These are phyloP conservation scores for Thymus mandschuricus DNA, from an alignment of 257 asterid genomes.

Conservation along the genomic window DNA sequence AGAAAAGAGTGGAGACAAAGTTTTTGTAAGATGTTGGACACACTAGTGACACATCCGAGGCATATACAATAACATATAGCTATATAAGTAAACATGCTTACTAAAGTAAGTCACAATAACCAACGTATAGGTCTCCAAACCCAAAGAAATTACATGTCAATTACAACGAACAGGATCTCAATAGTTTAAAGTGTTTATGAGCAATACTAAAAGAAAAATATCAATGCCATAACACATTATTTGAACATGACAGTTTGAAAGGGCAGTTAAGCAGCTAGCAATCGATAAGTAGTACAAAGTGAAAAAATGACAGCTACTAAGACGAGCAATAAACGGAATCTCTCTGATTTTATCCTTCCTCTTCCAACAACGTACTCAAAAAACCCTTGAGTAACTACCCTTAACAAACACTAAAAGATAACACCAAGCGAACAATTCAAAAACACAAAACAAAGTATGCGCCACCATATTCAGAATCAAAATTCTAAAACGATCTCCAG, in stretches of 20 bases:
- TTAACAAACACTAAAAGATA: background rate
- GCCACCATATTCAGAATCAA: background rate
- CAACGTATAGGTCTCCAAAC: conserved; percentile 13
- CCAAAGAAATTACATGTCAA: background rate
- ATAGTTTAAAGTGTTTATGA: background rate
- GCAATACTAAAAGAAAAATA: background rate
- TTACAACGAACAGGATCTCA: background rate
- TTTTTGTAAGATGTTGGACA: background rate
- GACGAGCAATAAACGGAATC: background rate
- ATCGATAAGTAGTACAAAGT: background rate
- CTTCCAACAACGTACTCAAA: too few species aligned
- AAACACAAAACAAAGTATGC: background rate
- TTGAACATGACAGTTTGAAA: background rate
- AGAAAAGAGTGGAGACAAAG: background rate
- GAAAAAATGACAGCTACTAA: background rate
- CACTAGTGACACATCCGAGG: background rate
- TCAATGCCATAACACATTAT: conserved; percentile 6
- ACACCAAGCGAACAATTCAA: conserved; percentile 1
- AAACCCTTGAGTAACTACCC: background rate
- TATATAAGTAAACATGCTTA: conserved; percentile 11
- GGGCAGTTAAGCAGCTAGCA: conserved; percentile 2
- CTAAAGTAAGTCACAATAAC: background rate
- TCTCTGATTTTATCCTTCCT: background rate
- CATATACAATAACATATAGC: too few species aligned
- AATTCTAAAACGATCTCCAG: background rate